phyloP scores from a whole-genome alignment of 2,329 filamentous ascomycete genomes.

The Fusarium humuli region DNA sequence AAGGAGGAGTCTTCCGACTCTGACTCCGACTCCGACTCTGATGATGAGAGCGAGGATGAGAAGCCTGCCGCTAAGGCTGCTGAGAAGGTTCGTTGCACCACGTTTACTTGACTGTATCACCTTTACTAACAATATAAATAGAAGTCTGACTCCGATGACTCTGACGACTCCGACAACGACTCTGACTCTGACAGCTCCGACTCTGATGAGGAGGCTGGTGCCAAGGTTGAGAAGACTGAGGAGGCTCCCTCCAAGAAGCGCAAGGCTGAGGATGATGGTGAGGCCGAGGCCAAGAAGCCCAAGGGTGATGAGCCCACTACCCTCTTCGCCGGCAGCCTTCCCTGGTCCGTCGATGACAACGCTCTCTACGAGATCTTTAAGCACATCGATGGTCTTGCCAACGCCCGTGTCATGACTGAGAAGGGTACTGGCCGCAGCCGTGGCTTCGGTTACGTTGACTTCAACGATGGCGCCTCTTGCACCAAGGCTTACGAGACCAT shows the following conservation, averaged over 20 bases:
- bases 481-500: constrained; percentile 79
- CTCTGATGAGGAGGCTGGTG: constrained; percentile 52
- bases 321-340: constrained; percentile 90
- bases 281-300: constrained; percentile 71
- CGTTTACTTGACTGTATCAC: not conserved
- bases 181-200: constrained; percentile 50
- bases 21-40: constrained; percentile 53
- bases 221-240: constrained; percentile 53
- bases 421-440: constrained; percentile 84
- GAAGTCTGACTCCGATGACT: constrained; percentile 46
- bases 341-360: constrained; percentile 90
- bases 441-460: constrained; percentile 95
- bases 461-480: constrained; percentile 73
- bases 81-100: constrained; percentile 47
- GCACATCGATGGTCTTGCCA: constrained; percentile 76
- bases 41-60: constrained; percentile 55
- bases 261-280: constrained; percentile 62
- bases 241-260: constrained; percentile 60
- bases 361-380: constrained; percentile 85
- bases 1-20: constrained; percentile 48
- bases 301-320: constrained; percentile 72
- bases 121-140: constrained; percentile 38
- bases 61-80: constrained; percentile 46
- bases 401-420: constrained; percentile 86
- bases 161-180: constrained; percentile 53